phyloP scores from a whole-genome alignment of 768 basidiomycete genomes.

The Rhodosporidiobolus odoratus region DNA sequence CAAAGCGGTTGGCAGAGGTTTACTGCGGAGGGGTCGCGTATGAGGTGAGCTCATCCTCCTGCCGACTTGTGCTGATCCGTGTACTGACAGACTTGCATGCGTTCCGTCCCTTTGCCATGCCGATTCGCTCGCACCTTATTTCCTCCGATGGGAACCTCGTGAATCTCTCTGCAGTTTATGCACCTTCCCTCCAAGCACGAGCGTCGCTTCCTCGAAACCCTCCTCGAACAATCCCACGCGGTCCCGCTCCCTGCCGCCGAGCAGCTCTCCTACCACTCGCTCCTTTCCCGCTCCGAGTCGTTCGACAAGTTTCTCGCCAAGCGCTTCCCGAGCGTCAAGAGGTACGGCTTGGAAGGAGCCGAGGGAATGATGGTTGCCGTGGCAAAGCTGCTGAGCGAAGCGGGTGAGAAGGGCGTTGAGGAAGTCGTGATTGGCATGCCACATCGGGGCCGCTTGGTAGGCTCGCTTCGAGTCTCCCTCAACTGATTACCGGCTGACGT shows the following conservation, averaged over 20 bases:
- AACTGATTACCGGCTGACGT: not conserved
- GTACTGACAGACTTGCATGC: not conserved
- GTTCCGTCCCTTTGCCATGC: not conserved
- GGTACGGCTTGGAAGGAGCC: constrained; percentile 67
- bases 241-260: constrained; percentile 38
- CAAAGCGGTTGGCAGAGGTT: constrained; percentile 60
- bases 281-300: constrained; percentile 70
- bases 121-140: not conserved
- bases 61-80: not conserved
- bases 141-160: no score
- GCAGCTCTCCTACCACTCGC: constrained; percentile 57
- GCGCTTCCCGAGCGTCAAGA: constrained; percentile 70
- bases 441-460: constrained; percentile 5
- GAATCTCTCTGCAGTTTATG: constrained; percentile 25
- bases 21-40: constrained; percentile 84
- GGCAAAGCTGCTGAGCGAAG: constrained; percentile 65
- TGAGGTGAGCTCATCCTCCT: constrained; percentile 62
- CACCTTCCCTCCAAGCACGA: constrained; percentile 80
- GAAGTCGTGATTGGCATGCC: constrained; percentile 27
- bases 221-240: constrained; percentile 56
- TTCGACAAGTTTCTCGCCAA: constrained; percentile 78
- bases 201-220: constrained; percentile 79
- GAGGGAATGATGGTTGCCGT: constrained; percentile 90
- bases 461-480: not conserved
- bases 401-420: constrained; percentile 55